Base-by-base conservation (phyloP, 371 early-diverging fungal species). In the Lichtheimia ornata region DNA sequence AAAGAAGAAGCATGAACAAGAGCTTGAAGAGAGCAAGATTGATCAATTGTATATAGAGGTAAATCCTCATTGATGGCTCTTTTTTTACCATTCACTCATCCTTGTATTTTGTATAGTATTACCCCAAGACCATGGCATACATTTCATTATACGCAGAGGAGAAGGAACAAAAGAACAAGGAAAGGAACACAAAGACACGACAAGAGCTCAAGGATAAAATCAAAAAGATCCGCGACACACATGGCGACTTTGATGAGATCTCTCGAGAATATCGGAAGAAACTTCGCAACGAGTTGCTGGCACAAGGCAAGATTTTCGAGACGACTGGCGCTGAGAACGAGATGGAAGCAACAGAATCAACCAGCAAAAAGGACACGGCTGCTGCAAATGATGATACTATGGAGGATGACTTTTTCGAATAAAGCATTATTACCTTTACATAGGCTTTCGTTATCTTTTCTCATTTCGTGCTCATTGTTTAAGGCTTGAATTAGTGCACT, bases 101-200 rank as follows among this genome's bases (percentile, higher is more conserved):
- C 6, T 9, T 35, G 35, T 35, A 35, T 35, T 11, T 0, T 35
- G 35, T 45, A 17, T 71, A 66, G 70, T 56, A 76, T 63, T 76
- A 56, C 45, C 79, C 79, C 7, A 65, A 63, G 14, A 67, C 70
- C 4, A 15, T 69, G n/a, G 62, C 65, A n/a, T 79, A 79, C 53
- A 67, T 72, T 13, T 73, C 79, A 9, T 58, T 79, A 17, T 74
- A 63, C 42, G 62, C 68, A 14, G 53, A 53, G n/a, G 58, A 58
- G 7, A 68, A 74, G 22, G 62, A 50, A 35, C 50, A 76, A 17
- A 70, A 62, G 13, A 59, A 56, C 15, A 41, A 27, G 3, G 58
- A 44, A n/a, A 59, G 55, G 56, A 63, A 59, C 35, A 54, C 69
- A 50, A 60, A 41, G 27, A 45, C 74, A 9, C 64, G 72, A 44